Percentiles rank a stretch among this genome's conserved stretches.
phyloP scores from a whole-genome alignment of 2,329 filamentous ascomycete genomes.

The Aspergillus fischeri region DNA sequence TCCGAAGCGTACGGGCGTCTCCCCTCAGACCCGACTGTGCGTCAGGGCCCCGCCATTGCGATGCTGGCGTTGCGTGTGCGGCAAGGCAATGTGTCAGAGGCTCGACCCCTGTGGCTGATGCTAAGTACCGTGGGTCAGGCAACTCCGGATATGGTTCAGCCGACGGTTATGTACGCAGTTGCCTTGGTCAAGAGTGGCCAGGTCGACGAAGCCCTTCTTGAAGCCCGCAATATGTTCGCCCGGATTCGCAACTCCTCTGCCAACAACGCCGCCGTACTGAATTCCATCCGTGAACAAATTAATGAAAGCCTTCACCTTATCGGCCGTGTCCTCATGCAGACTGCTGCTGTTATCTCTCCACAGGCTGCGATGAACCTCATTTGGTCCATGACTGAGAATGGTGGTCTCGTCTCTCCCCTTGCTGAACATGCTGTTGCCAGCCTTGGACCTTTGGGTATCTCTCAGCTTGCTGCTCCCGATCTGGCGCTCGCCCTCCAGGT shows the following conservation, averaged over 20 bases:
- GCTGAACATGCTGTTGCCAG: slow-evolving; percentile 59
- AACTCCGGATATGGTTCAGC: slow-evolving; percentile 70
- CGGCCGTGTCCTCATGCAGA: slow-evolving; percentile 54
- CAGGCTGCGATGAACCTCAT: slow-evolving; percentile 57
- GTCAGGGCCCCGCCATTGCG: slow-evolving; percentile 64
- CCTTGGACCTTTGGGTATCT: slow-evolving; percentile 57
- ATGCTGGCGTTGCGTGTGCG: slow-evolving; percentile 84
- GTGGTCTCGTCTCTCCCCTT: slow-evolving; percentile 56
- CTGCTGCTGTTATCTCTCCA: slow-evolving; percentile 48
- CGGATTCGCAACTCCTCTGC: slow-evolving; percentile 65
- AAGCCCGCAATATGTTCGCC: slow-evolving; percentile 82
- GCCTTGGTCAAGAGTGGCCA: slow-evolving; percentile 83
- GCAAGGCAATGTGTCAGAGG: slow-evolving; percentile 70
- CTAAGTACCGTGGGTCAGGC: slow-evolving; percentile 58
- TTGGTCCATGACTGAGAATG: slow-evolving; percentile 64
- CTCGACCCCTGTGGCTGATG: slow-evolving; percentile 75
- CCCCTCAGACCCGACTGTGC: slow-evolving; percentile 48
- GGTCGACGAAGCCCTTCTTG: slow-evolving; percentile 71
- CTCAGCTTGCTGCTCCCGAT: slow-evolving; percentile 48
- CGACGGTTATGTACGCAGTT: slow-evolving; percentile 84
- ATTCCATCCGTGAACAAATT: slow-evolving; percentile 69
- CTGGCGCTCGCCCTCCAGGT: slow-evolving; percentile 60
- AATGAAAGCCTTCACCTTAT: slow-evolving; percentile 78
- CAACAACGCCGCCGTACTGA: slow-evolving; percentile 44
- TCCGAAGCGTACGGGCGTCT: slow-evolving; percentile 62